Conservation (phyloP, 2,329 filamentous ascomycete species). For the Cladosporium colombiae region DNA sequence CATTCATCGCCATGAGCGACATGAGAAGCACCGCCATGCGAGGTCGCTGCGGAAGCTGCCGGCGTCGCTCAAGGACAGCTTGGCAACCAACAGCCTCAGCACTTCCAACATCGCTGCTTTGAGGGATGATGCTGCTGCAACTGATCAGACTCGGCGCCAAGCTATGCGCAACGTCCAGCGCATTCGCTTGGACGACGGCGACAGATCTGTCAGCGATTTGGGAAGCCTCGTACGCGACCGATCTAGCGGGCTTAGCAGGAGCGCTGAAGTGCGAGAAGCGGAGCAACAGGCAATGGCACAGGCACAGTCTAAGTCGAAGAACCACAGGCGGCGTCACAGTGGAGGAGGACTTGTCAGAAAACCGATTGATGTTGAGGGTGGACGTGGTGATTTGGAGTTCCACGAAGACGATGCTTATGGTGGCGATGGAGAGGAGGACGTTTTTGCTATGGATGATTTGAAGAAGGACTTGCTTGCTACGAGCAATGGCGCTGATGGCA, state of each 20-base stretch:
- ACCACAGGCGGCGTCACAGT: slow-evolving; percentile 71
- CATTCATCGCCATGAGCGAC: slow-evolving; percentile 76
- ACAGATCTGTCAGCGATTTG: slow-evolving; percentile 30
- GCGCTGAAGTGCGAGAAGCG: slow-evolving; percentile 31
- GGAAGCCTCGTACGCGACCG: slow-evolving; percentile 26
- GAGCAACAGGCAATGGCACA: slow-evolving; percentile 19
- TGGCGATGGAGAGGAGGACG: slow-evolving; percentile 71
- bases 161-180: slow-evolving; percentile 46
- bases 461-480: slow-evolving; percentile 26
- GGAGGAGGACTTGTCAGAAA: slow-evolving; percentile 81
- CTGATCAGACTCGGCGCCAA: slow-evolving; percentile 43
- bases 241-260: slow-evolving; percentile 31
- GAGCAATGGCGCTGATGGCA: background rate
- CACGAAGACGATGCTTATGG: slow-evolving; percentile 87
- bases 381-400: slow-evolving; percentile 79
- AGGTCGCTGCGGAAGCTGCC: slow-evolving; percentile 52
- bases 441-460: slow-evolving; percentile 67
- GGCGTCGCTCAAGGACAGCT: slow-evolving; percentile 35
- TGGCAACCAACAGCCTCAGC: slow-evolving; percentile 36
- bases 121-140: slow-evolving; percentile 24
- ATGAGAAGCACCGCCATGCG: slow-evolving; percentile 65
- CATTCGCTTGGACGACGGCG: slow-evolving; percentile 23
- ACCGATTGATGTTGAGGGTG: slow-evolving; percentile 62
- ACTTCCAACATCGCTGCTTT: slow-evolving; percentile 40
- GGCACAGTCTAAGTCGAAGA: slow-evolving; percentile 14